Percentiles rank a stretch among this genome's conserved stretches.
Conservation (phyloP, 768 basidiomycete genomes). For the Naganishia vishniacii region DNA sequence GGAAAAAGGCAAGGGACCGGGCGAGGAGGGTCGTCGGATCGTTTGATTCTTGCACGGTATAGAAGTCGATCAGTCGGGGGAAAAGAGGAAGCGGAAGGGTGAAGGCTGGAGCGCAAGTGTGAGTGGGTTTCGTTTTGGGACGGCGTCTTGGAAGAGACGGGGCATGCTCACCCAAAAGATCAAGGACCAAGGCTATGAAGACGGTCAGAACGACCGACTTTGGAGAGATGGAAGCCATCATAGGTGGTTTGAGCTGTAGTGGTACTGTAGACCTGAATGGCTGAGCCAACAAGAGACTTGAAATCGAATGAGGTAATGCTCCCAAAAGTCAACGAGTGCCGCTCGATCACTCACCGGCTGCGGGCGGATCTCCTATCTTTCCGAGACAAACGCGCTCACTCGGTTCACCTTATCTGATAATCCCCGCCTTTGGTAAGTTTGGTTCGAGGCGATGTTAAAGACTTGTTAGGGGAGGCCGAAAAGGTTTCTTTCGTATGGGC, state of each 20-base stretch:
- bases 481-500: too few relatives aligned
- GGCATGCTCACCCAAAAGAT: constrained; percentile 62
- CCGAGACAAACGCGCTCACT: neutral
- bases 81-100: constrained; percentile 94
- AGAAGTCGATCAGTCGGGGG: constrained; percentile 95
- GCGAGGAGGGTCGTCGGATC: constrained; percentile 68
- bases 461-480: too few relatives aligned
- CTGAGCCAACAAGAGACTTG: neutral
- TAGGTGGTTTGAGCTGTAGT: neutral
- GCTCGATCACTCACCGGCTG: neutral
- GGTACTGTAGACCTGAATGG: neutral
- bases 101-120: constrained; percentile 57
- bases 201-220: constrained; percentile 66
- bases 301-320: too few relatives aligned
- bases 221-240: neutral
- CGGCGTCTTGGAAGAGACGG: neutral
- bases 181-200: constrained; percentile 82
- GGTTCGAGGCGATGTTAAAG: too few relatives aligned
- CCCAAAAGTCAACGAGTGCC: too few relatives aligned
- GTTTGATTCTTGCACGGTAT: constrained; percentile 70
- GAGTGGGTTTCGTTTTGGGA: neutral
- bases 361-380: neutral
- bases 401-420: too few relatives aligned
- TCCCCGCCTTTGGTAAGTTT: too few relatives aligned
- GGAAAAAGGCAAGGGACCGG: constrained; percentile 63